Base-by-base conservation (phyloP, 2,329 filamentous ascomycete genomes). In the Pezicula carpinea region DNA sequence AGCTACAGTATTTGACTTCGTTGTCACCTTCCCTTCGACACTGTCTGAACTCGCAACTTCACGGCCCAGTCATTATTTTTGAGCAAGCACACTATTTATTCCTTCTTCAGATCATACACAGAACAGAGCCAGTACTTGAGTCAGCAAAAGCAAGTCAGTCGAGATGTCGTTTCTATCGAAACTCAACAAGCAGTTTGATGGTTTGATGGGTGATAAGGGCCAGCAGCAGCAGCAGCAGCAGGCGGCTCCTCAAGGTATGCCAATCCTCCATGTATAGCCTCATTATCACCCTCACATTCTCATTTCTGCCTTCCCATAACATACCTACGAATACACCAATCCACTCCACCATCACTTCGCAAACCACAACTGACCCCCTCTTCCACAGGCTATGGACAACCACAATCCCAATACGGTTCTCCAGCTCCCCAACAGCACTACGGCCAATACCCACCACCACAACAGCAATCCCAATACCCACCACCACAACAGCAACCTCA, bases 81-180 rank as follows among this genome's bases (percentile, higher is more conserved):
- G n/a, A n/a, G n/a, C n/a, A 10, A 26, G 11, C 23, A 26, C 23
- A 26, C n/a, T n/a, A n/a, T n/a, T n/a, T n/a, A 26, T 5, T 10
- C 23, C 23, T 26, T 26, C 23, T 26, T 10, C 23, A 26, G 11
- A 26, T 5, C 11, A 2, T 26, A 26, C 11, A 8, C 23, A 26
- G 11, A 26, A 4, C 23, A 26, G 11, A 26, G 2, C 23, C 11
- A 26, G 7, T 10, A 4, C 11, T 26, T 26, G 23, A 6, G 11
- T 5, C 23, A 8, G 7, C 3, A 6, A 26, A 2, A 26, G 6
- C 34, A 6, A n/a, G 2, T 17, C 13, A 22, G 18, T 13, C n/a
- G 23, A 40, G 14, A 40, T 40, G 38, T 40, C 38, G 19, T 40
- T 40, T 26, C 15, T 40, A 10, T 40, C 38, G 5, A 40, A 40